Evolutionary conservation across 164 flowering plant species (phyloP), one percentile per base, ranked within the genome.

Genomic region (Hamamelis virginiana): DNA sequence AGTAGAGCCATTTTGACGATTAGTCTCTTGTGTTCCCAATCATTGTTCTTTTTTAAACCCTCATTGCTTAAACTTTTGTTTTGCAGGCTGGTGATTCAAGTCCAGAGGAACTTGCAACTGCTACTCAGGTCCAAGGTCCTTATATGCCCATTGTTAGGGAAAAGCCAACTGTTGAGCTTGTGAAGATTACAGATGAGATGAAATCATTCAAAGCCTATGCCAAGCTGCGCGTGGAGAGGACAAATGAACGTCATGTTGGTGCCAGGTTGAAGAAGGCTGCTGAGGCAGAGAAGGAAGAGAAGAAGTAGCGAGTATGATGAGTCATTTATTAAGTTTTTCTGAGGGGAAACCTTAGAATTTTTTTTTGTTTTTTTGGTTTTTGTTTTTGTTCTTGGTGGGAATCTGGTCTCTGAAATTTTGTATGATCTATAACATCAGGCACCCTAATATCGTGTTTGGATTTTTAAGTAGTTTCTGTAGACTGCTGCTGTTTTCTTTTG

Each of bases 261-360:
- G 77, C 66, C 14, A 72, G 88, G 62, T 27, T 74, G 69, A 85
- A 85, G 82, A 85, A 69, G 76, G 88, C 86, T 19, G 88, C 88
- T 0, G 88, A 85, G 64, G 86, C 86, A n/a, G 89, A 85, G 70
- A 85, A 85, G 76, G 89, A 85, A 56, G 89, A 85, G 66, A 85
- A 85, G 77, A 85, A 85, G 28, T 84, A 79, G 71, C 6, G 41
- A 33, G 41, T 33, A 33, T 6, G 41, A 33, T 2, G 41, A 33
- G 41, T 33, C 6, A n/a, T 33, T 33, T 33, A 33, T 33, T 33
- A 2, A 33, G 41, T n/a, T 33, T 33, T 33, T 6, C 41, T 33
- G 41, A 33, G 2, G 6, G 41, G 41, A 33, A 33, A 6, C 6
- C 6, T 6, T 33, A 33, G n/a, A 33, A 33, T 33, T 33, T 33